Evolutionary conservation across 2,329 filamentous ascomycete genomes (phyloP).

Genomic region (Rasamsonia emersonii): DNA sequence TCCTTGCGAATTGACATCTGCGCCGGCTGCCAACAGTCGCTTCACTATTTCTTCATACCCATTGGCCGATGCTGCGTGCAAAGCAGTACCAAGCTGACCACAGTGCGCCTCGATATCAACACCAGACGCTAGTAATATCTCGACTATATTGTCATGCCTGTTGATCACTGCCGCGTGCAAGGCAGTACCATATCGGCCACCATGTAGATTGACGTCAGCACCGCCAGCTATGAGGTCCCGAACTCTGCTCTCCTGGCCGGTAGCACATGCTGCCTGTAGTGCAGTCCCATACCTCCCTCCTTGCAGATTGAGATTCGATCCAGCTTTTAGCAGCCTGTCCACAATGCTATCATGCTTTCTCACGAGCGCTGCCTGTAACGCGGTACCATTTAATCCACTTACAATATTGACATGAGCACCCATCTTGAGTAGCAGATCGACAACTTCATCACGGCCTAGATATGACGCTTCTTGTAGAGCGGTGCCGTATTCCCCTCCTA

Average conservation of each 20-base stretch:
- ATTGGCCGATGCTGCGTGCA: neutral
- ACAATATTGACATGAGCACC: slow-evolving; percentile 12
- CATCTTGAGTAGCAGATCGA: slow-evolving; percentile 10
- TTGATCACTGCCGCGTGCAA: slow-evolving; percentile 6
- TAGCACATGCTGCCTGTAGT: neutral
- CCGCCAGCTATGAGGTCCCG: neutral
- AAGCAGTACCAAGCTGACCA: neutral
- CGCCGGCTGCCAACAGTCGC: neutral
- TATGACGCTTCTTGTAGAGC: slow-evolving; percentile 9
- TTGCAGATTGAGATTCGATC: neutral
- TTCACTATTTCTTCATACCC: neutral
- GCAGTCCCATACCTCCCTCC: neutral
- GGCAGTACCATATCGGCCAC: slow-evolving; percentile 5
- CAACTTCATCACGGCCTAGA: slow-evolving; percentile 6
- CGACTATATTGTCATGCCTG: neutral
- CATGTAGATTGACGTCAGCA: slow-evolving; percentile 11
- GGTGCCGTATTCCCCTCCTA: slow-evolving; percentile 4
- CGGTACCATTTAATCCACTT: slow-evolving; percentile 7
- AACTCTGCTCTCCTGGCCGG: neutral
- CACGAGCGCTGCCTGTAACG: slow-evolving; percentile 8
- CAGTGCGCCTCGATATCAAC: neutral
- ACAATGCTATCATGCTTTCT: neutral
- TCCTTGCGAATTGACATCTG: neutral
- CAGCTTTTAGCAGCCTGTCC: neutral
- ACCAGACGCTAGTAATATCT: neutral